phyloP scores from a whole-genome alignment of 805 yeast genomes.

The Candida oleophila region DNA sequence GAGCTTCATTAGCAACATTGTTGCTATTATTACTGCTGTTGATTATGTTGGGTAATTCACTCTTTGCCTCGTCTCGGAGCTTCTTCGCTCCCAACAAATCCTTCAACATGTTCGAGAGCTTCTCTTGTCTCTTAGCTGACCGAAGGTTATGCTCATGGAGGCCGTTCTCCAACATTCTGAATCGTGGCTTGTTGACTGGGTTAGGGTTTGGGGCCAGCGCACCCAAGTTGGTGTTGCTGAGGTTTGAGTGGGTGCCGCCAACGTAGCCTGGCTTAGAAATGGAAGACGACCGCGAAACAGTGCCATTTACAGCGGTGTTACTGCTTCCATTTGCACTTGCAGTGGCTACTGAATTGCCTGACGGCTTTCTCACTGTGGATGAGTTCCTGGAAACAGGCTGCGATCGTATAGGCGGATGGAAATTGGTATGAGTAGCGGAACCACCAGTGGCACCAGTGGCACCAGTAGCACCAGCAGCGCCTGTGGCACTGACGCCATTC shows the following conservation, averaged over 20 bases:
- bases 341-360: too few relatives aligned
- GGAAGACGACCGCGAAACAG: background rate
- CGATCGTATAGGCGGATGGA: constrained; percentile 3
- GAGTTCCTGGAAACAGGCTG: constrained; percentile 17
- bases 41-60: constrained; percentile 67
- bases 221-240: background rate
- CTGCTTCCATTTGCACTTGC: too few relatives aligned
- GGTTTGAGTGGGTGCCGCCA: background rate
- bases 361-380: constrained; percentile 12
- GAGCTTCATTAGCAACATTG: constrained; percentile 11
- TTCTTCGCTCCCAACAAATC: constrained; percentile 75
- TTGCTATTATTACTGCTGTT: background rate
- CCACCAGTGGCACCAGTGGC: background rate
- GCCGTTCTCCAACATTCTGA: constrained; percentile 63
- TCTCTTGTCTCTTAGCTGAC: constrained; percentile 77
- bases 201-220: constrained; percentile 3
- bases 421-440: background rate
- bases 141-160: constrained; percentile 77
- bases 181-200: constrained; percentile 41
- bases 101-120: constrained; percentile 69
- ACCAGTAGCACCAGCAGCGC: background rate
- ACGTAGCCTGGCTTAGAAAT: background rate
- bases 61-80: constrained; percentile 65
- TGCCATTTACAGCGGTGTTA: background rate
- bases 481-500: background rate